Conservation (phyloP, 148 eudicot species). For the Cornus florida region DNA sequence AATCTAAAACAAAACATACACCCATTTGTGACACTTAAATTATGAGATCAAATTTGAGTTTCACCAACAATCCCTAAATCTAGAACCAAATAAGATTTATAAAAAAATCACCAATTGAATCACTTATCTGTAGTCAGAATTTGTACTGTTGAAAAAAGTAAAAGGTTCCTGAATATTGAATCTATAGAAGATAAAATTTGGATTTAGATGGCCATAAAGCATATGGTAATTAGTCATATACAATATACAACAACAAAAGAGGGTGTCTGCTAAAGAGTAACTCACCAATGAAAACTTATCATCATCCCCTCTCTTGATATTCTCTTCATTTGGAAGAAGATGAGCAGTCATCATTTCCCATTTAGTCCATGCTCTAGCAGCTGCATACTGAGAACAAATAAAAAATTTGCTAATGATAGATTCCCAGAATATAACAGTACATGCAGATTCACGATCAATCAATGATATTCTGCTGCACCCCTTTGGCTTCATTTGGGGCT, state of each 20-base stretch:
- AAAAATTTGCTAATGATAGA: background rate
- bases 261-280: conserved; percentile 5
- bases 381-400: conserved; percentile 56
- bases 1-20: background rate
- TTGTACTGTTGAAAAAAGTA: background rate
- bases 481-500: background rate
- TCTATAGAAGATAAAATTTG: background rate
- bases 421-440: background rate
- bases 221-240: background rate
- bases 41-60: too few relatives aligned
- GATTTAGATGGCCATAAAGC: background rate
- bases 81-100: too few relatives aligned
- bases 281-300: conserved; percentile 86
- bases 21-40: too few relatives aligned
- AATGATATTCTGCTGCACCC: background rate
- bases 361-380: conserved; percentile 95
- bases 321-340: conserved; percentile 71
- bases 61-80: too few relatives aligned
- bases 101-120: too few relatives aligned
- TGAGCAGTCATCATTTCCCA: conserved; percentile 98
- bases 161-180: background rate
- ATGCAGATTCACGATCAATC: background rate
- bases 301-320: conserved; percentile 82
- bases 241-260: background rate
- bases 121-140: too few relatives aligned